Evolutionary conservation across 2,329 filamentous ascomycete species (phyloP).

Genomic region (Penicillium nordicum): DNA sequence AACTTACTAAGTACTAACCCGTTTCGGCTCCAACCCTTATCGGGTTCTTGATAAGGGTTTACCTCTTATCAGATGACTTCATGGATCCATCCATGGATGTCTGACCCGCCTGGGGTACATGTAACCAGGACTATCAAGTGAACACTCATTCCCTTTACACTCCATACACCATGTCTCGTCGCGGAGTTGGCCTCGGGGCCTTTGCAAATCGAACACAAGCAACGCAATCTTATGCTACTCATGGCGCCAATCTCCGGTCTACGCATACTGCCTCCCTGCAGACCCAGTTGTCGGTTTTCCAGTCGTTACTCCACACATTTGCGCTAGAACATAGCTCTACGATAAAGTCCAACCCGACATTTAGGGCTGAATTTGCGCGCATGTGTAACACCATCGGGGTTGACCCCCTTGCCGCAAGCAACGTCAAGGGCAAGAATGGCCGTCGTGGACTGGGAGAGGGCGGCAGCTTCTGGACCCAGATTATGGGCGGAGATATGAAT

Average conservation of each 20-base stretch:
- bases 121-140: background rate
- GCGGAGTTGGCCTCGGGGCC: conserved; percentile 81
- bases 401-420: conserved; percentile 77
- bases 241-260: conserved; percentile 81
- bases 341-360: conserved; percentile 90
- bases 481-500: conserved; percentile 86
- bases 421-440: conserved; percentile 49
- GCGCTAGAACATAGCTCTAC: conserved; percentile 91
- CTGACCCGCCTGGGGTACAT: background rate
- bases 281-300: conserved; percentile 93
- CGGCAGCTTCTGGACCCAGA: conserved; percentile 84
- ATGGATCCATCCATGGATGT: conserved; percentile 6
- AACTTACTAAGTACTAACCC: background rate
- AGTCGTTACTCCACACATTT: conserved; percentile 91
- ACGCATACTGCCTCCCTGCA: conserved; percentile 81
- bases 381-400: conserved; percentile 98
- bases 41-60: conserved; percentile 21
- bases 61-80: conserved; percentile 21
- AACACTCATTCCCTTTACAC: background rate
- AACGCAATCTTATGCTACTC: conserved; percentile 82
- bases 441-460: conserved; percentile 45
- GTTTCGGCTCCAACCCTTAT: conserved; percentile 14
- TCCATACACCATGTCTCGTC: conserved; percentile 42
- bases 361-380: conserved; percentile 93
- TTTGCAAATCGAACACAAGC: conserved; percentile 83